Conservation (phyloP, 1,139 yeast species). For the Protomyces inundatus region DNA sequence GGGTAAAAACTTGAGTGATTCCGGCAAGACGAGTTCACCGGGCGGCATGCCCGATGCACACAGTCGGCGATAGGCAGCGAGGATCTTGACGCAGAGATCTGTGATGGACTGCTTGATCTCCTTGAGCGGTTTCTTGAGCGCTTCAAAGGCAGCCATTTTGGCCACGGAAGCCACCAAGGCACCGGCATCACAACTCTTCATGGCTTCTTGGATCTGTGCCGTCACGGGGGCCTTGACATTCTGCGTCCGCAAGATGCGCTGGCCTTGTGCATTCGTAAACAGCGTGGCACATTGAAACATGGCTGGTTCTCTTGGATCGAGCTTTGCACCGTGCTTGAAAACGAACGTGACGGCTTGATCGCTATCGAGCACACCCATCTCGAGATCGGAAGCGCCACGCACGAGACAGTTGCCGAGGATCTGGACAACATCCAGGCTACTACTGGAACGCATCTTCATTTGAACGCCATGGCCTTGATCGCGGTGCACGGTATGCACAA, state of each 20-base stretch:
- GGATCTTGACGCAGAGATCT: constrained; percentile 62
- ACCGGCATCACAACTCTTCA: constrained; percentile 80
- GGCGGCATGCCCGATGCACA: constrained; percentile 49
- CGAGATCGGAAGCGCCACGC: constrained; percentile 52
- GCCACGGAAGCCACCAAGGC: constrained; percentile 66
- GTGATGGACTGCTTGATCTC: constrained; percentile 62
- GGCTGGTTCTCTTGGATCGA: constrained; percentile 67
- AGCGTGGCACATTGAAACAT: constrained; percentile 89
- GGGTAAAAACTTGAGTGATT: constrained; percentile 68
- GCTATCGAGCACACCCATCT: constrained; percentile 59
- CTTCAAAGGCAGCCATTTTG: constrained; percentile 60
- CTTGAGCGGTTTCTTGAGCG: constrained; percentile 53
- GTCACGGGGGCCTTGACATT: constrained; percentile 79
- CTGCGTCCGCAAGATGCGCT: constrained; percentile 75
- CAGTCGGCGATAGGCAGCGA: constrained; percentile 63
- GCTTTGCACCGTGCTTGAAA: constrained; percentile 69
- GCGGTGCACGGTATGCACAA: constrained; percentile 41
- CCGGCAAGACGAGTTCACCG: constrained; percentile 74
- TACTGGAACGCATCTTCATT: constrained; percentile 79
- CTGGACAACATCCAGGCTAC: constrained; percentile 76
- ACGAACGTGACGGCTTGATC: constrained; percentile 68
- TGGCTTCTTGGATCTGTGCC: constrained; percentile 65
- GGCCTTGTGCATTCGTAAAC: constrained; percentile 72
- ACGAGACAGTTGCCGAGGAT: constrained; percentile 58
- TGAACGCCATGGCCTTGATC: constrained; percentile 72